These are phyloP conservation scores for Rhodotorula glutinis DNA, from an alignment of 1,284 basidiomycete species.

Conservation along the genomic window DNA sequence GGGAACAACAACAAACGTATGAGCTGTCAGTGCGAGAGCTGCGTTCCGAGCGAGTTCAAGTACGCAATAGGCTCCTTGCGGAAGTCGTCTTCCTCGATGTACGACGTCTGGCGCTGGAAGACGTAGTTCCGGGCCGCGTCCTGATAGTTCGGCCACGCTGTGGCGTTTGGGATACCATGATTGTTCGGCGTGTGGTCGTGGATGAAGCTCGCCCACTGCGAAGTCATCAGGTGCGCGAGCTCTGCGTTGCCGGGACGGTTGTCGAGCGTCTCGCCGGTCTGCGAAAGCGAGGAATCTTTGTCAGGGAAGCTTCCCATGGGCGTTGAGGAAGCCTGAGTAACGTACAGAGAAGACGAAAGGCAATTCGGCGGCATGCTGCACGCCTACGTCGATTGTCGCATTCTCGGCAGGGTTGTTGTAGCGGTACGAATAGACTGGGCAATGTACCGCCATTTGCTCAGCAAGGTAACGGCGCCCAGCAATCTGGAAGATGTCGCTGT, in stretches of 20 bases:
- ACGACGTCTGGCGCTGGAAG: constrained; percentile 11
- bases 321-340: too few relatives aligned
- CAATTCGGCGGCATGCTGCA: background rate
- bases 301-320: too few relatives aligned
- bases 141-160: constrained; percentile 40
- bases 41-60: constrained; percentile 18
- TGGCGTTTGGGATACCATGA: constrained; percentile 10
- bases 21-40: constrained; percentile 4
- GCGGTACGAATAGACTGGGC: constrained; percentile 37
- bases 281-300: constrained; percentile 13
- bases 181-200: constrained; percentile 40
- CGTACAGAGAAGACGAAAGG: too few relatives aligned
- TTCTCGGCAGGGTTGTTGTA: constrained; percentile 41
- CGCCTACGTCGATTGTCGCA: constrained; percentile 32
- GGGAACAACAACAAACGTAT: too few relatives aligned
- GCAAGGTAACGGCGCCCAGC: constrained; percentile 22
- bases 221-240: constrained; percentile 41
- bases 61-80: constrained; percentile 27
- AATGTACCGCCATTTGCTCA: background rate
- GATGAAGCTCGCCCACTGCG: constrained; percentile 43
- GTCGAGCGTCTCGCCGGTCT: constrained; percentile 40
- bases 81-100: constrained; percentile 23
- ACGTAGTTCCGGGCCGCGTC: constrained; percentile 10
- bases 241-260: constrained; percentile 28
- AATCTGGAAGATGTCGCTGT: constrained; percentile 3